phyloP scores from a whole-genome alignment of 768 basidiomycete species.

The Lentinus brumalis region DNA sequence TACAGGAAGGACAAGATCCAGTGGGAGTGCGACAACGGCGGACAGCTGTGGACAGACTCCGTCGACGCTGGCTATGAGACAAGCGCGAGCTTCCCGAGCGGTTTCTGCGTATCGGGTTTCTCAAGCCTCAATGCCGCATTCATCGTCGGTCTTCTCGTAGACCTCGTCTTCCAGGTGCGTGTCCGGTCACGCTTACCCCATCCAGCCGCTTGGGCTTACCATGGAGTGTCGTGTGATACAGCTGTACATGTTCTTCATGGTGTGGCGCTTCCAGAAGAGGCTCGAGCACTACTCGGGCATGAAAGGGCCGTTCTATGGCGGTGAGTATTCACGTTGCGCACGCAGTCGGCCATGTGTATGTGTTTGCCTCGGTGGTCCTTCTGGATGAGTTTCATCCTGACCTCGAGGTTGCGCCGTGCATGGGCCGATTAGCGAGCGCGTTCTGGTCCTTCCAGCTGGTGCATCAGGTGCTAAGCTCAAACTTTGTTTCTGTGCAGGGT shows the following conservation, averaged over 20 bases:
- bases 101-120: constrained; percentile 63
- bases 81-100: constrained; percentile 49
- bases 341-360: constrained; percentile 1
- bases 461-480: constrained; percentile 13
- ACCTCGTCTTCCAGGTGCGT: constrained; percentile 68
- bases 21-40: constrained; percentile 76
- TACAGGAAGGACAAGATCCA: constrained; percentile 64
- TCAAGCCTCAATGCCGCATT: constrained; percentile 63
- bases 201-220: constrained; percentile 20
- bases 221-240: constrained; percentile 31
- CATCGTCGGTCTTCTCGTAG: constrained; percentile 61
- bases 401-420: constrained; percentile 7
- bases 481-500: constrained; percentile 24
- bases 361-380: constrained; percentile 6
- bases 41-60: constrained; percentile 57
- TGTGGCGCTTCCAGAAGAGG: constrained; percentile 73
- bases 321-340: constrained; percentile 40
- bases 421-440: constrained; percentile 8
- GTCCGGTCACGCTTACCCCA: constrained; percentile 24
- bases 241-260: constrained; percentile 78
- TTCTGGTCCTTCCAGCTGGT: not conserved
- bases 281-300: constrained; percentile 66
- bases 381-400: constrained; percentile 5
- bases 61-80: constrained; percentile 43
- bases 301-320: constrained; percentile 64